Percentiles rank a stretch among this genome's conserved stretches.
phyloP scores from a whole-genome alignment of 805 yeast species.

The Ogataea paraovalis region DNA sequence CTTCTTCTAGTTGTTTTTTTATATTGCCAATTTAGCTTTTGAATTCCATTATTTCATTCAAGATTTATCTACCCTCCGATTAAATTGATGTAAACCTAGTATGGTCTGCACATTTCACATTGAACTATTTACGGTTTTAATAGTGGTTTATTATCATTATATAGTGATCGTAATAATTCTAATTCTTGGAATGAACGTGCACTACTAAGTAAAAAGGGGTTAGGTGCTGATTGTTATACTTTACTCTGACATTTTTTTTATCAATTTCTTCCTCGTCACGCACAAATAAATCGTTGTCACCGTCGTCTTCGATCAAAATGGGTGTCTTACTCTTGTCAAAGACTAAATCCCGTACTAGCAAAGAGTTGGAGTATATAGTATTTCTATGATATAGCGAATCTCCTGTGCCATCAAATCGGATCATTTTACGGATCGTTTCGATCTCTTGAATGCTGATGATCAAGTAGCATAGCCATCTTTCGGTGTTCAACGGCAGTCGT shows the following conservation, averaged over 20 bases:
- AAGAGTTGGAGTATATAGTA: constrained; percentile 1
- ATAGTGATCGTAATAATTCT: background rate
- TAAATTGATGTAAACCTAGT: too few species aligned
- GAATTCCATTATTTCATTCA: background rate
- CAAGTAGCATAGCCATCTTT: constrained; percentile 24
- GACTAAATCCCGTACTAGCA: constrained; percentile 16
- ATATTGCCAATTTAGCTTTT: background rate
- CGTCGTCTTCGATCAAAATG: background rate
- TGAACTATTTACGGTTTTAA: too few species aligned
- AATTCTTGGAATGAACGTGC: constrained; percentile 22
- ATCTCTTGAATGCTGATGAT: constrained; percentile 21
- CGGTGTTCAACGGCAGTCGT: constrained; percentile 20
- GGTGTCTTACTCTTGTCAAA: background rate
- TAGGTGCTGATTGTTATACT: constrained; percentile 15
- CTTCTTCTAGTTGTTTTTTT: constrained; percentile 1
- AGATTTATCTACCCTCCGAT: background rate
- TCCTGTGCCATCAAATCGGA: background rate
- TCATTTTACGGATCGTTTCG: constrained; percentile 7
- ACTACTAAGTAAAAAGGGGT: constrained; percentile 21
- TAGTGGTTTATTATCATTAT: too few species aligned
- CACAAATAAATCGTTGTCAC: background rate
- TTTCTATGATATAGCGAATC: background rate
- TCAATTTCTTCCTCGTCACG: constrained; percentile 8
- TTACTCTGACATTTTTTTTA: constrained; percentile 14
- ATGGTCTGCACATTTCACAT: too few species aligned